A percentile compares a stretch with the other conserved stretches of the same genome.
Evolutionary conservation across 1,284 basidiomycete genomes (phyloP).

Genomic region (Calocybe gambosa): DNA sequence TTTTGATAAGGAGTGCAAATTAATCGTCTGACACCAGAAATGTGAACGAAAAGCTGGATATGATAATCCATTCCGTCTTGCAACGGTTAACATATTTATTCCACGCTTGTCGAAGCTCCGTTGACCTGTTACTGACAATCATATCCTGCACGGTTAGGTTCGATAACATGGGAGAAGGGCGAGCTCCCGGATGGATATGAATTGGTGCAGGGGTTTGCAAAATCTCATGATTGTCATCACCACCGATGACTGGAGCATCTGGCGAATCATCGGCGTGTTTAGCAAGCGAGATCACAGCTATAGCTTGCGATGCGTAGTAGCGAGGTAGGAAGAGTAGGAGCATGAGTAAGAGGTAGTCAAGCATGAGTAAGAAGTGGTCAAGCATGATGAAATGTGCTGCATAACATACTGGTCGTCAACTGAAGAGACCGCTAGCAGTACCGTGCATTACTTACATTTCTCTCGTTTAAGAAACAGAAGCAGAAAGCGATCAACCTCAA

Average conservation of each 20-base stretch:
- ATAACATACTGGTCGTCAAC: too few relatives aligned
- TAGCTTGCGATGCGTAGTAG: background rate
- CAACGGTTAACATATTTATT: background rate
- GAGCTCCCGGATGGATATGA: background rate
- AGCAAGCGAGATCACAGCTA: background rate
- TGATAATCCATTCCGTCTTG: background rate
- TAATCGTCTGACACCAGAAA: background rate
- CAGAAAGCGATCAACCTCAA: too few relatives aligned
- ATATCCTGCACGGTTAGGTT: background rate
- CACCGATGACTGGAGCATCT: background rate
- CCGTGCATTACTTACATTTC: too few relatives aligned
- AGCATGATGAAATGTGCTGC: too few relatives aligned
- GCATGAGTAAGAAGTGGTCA: background rate
- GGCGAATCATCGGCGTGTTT: background rate
- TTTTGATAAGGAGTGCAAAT: background rate
- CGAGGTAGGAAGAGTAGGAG: background rate
- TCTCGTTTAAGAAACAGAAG: too few relatives aligned
- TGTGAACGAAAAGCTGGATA: background rate
- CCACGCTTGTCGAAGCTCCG: background rate
- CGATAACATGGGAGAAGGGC: background rate
- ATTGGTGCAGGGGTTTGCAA: background rate
- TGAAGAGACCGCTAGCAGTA: too few relatives aligned
- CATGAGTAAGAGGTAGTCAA: background rate
- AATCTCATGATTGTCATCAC: background rate
- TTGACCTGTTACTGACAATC: background rate